Evolutionary conservation across 139 green algal genomes (phyloP).

Genomic region (Nannochloris sp.): DNA sequence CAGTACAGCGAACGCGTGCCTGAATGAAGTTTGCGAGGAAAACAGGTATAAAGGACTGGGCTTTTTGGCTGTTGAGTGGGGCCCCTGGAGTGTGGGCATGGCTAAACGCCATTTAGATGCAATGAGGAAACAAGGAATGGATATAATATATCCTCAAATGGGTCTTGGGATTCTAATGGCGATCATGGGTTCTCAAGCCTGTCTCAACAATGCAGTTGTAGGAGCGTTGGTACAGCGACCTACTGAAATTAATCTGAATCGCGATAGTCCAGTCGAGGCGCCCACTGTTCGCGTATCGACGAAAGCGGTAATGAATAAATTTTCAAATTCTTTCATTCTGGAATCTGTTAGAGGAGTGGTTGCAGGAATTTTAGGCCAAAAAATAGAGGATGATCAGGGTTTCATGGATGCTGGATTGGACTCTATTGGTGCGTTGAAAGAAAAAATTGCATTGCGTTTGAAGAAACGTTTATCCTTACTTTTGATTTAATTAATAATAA

Average conservation of each 20-base stretch:
- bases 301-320: too few relatives aligned
- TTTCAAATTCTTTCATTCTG: too few relatives aligned
- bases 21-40: conserved; percentile 33
- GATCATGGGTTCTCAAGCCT: too few relatives aligned
- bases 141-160: neutral
- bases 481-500: too few relatives aligned
- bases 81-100: conserved; percentile 25
- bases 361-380: neutral
- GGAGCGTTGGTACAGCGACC: too few relatives aligned
- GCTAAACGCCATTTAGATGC: conserved; percentile 9
- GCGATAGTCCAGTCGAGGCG: too few relatives aligned
- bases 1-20: conserved; percentile 54
- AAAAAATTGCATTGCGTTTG: neutral
- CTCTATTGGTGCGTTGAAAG: neutral
- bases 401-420: conserved; percentile 13
- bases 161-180: too few relatives aligned
- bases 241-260: too few relatives aligned
- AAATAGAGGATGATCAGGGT: neutral
- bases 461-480: too few relatives aligned
- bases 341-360: too few relatives aligned
- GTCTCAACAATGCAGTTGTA: too few relatives aligned
- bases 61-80: conserved; percentile 13
- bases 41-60: conserved; percentile 9
- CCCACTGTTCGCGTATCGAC: too few relatives aligned
- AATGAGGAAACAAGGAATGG: neutral